Percentiles rank a stretch among this genome's conserved stretches.
These are phyloP conservation scores for Pythium aquatile DNA, from an alignment of 352 stramenopile genomes.

Conservation along the genomic window DNA sequence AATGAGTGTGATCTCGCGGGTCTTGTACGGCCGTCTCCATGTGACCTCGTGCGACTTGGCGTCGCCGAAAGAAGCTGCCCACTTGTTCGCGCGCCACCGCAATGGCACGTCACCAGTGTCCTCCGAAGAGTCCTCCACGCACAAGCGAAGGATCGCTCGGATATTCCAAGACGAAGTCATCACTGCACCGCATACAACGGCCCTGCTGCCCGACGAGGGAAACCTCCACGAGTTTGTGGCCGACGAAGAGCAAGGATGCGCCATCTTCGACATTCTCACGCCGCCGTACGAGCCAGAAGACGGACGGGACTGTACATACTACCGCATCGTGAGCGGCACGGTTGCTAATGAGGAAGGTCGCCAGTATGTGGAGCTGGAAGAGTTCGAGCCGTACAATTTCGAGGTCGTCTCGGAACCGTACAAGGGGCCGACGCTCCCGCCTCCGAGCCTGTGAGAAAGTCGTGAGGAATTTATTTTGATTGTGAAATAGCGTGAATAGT, in stretches of 20 bases:
- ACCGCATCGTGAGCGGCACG: slow-evolving; percentile 40
- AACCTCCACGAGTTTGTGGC: slow-evolving; percentile 83
- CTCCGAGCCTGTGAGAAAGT: not conserved
- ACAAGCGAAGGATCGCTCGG: slow-evolving; percentile 31
- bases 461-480: too few species aligned
- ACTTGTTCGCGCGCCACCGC: slow-evolving; percentile 15
- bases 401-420: slow-evolving; percentile 53
- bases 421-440: slow-evolving; percentile 36
- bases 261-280: slow-evolving; percentile 85
- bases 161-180: slow-evolving; percentile 42
- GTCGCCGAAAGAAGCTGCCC: slow-evolving; percentile 17
- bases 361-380: slow-evolving; percentile 35
- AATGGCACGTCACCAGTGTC: slow-evolving; percentile 13
- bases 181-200: slow-evolving; percentile 59
- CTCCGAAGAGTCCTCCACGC: not conserved
- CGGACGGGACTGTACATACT: slow-evolving; percentile 77
- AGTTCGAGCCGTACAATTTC: slow-evolving; percentile 53
- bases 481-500: not conserved
- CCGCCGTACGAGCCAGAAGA: slow-evolving; percentile 73
- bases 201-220: slow-evolving; percentile 62
- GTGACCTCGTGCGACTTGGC: slow-evolving; percentile 67
- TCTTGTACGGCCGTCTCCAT: slow-evolving; percentile 73
- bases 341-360: slow-evolving; percentile 17
- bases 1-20: slow-evolving; percentile 82
- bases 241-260: slow-evolving; percentile 66